Base-by-base conservation (phyloP, 441 rosid genomes). In the Populus trichocarpa region DNA sequence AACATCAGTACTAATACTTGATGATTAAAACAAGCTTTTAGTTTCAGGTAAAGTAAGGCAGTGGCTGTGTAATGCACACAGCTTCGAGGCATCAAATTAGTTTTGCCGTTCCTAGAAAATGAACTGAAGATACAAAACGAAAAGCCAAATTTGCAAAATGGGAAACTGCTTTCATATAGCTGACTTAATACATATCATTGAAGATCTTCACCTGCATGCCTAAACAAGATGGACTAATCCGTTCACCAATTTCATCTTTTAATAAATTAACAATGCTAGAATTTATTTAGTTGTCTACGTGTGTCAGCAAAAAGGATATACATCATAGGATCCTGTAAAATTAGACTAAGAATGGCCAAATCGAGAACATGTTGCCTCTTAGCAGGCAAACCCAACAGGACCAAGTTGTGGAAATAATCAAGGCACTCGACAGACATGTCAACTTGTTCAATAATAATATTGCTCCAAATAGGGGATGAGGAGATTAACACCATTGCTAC, bases 401-500 rank as follows among this genome's bases (percentile, higher is more conserved):
- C 26, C 63, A 7, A 11, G 22, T 57, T 57, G 23, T 20, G 23
- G 7, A 57, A 8, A 20, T 57, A 57, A 57, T 57, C 10, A 57
- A 20, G 22, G 23, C 57, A 57, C 23, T 18, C 22, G 0, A 3
- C 9, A 57, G 1, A 20, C 23, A 57, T 11, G 63, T 57, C 3
- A 57, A 57, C 10, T 57, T 20, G 22, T 57, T 57, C 23, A 6
- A 57, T 57, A 57, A 18, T 20, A 57, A 57, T 7, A 57, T 20
- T 57, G 23, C 63, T 57, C 8, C 63, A 57, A 57, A 57, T 57
- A 57, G 1, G 14, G 28, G 3, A 20, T 23, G 26, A 12, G 67
- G n/a, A 64, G 13, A 71, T 13, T 6, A 61, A 40, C 23, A 20
- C 7, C 63, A 57, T 67, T 12, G 38, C 68, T 82, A 94, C 98